Evolutionary conservation across 306 rosid genomes (phyloP).

Genomic region (Dalbergia oliveri): DNA sequence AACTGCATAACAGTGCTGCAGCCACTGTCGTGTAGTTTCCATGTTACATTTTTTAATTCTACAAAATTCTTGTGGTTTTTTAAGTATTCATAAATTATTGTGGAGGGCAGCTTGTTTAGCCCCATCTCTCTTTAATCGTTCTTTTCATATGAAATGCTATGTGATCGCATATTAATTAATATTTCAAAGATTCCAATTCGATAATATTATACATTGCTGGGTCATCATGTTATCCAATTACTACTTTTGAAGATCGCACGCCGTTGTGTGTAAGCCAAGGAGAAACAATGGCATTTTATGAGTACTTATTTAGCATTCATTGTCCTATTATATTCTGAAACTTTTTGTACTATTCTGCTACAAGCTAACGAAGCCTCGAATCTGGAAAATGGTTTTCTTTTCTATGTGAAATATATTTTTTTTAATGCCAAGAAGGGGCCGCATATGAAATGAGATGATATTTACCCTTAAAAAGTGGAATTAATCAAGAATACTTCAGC

Average conservation of each 20-base stretch:
- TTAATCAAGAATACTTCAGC: not conserved
- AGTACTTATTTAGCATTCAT: not conserved
- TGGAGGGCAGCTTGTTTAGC: not conserved
- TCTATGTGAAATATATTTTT: not conserved
- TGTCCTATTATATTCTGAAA: not conserved
- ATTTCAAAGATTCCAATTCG: constrained; percentile 8
- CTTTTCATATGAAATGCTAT: not conserved
- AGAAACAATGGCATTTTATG: not conserved
- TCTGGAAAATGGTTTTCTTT: not conserved
- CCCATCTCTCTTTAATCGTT: not conserved
- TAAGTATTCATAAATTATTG: constrained; percentile 15
- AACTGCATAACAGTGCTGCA: not conserved
- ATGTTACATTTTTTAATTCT: not conserved
- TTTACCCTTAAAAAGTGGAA: not conserved
- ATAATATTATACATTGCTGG: constrained; percentile 1
- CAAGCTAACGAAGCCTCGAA: not conserved
- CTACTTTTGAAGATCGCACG: constrained; percentile 17
- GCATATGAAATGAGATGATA: not conserved
- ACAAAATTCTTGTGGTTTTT: constrained; percentile 20
- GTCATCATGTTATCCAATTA: constrained; percentile 23
- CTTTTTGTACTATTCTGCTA: not conserved
- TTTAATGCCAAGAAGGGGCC: not conserved
- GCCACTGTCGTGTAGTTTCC: not conserved
- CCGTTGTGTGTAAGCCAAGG: constrained; percentile 37
- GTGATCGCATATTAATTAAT: not conserved